Percentiles rank a stretch among this genome's conserved stretches.
phyloP scores from a whole-genome alignment of 768 basidiomycete genomes.

The Myochromella boudieri region DNA sequence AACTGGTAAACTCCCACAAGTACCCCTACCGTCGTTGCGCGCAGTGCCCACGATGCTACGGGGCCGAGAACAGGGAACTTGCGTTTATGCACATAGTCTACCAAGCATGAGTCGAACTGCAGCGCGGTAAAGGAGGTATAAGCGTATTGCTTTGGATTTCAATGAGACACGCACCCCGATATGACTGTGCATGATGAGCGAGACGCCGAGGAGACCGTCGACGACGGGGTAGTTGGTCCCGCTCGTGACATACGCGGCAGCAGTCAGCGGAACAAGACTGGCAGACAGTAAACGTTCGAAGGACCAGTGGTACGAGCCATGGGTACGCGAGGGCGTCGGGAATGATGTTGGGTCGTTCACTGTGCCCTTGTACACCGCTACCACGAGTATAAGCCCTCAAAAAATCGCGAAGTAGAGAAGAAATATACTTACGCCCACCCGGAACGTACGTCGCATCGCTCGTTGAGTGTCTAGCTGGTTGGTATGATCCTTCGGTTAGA shows the following conservation, averaged over 20 bases:
- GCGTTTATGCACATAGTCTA: conserved; percentile 91
- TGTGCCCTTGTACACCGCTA: conserved; percentile 86
- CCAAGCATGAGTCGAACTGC: conserved; percentile 80
- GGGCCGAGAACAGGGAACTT: conserved; percentile 88
- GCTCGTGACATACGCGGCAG: conserved; percentile 79
- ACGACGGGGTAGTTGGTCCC: conserved; percentile 78
- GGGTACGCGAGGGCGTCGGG: conserved; percentile 74
- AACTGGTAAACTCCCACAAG: conserved; percentile 95
- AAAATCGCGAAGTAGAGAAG: not conserved
- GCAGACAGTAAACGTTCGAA: conserved; percentile 94
- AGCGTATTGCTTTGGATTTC: conserved; percentile 9
- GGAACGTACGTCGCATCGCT: conserved; percentile 52
- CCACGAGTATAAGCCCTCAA: not conserved
- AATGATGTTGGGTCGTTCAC: conserved; percentile 95
- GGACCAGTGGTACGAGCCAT: conserved; percentile 91
- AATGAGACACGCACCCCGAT: conserved; percentile 68
- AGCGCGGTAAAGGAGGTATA: conserved; percentile 20
- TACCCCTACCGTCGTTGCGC: conserved; percentile 75
- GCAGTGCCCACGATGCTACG: conserved; percentile 70
- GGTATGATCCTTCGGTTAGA: conserved; percentile 13
- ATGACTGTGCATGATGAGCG: conserved; percentile 92
- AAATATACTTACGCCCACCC: conserved; percentile 60
- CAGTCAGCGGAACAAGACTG: conserved; percentile 83
- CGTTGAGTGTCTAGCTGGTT: conserved; percentile 40
- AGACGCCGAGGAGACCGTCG: conserved; percentile 86